Percentiles rank a stretch among this genome's conserved stretches.
Evolutionary conservation across 257 asterid genomes (phyloP).

Genomic region (Scutellaria baicalensis): DNA sequence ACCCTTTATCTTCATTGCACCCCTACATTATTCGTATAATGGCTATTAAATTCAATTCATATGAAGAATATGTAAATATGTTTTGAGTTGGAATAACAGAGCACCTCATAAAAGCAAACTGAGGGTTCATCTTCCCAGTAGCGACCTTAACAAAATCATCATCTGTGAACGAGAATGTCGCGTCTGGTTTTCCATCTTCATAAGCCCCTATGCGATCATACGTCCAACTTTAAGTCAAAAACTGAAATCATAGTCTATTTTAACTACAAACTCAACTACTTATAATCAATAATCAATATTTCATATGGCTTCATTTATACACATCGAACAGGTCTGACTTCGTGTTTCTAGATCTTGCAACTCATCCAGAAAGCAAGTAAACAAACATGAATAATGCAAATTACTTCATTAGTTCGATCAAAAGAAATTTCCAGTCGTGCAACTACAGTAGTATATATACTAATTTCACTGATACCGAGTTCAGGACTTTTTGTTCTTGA

Average conservation of each 20-base stretch:
- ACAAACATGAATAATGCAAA: neutral
- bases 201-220: slow-evolving; percentile 41
- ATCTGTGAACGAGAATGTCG: slow-evolving; percentile 88
- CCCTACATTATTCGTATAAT: slow-evolving; percentile 35
- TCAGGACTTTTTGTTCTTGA: neutral
- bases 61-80: neutral
- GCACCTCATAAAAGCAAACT: slow-evolving; percentile 67
- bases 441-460: slow-evolving; percentile 11
- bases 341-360: neutral
- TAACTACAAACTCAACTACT: neutral
- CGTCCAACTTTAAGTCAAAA: neutral
- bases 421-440: neutral
- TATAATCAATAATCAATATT: slow-evolving; percentile 23
- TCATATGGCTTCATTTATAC: slow-evolving; percentile 32
- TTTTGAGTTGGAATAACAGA: slow-evolving; percentile 3
- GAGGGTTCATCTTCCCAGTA: slow-evolving; percentile 50
- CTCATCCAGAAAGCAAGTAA: neutral
- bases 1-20: slow-evolving; percentile 84
- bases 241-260: neutral
- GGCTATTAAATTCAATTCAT: neutral
- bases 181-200: slow-evolving; percentile 93
- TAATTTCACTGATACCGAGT: neutral
- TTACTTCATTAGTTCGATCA: neutral
- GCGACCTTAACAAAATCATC: slow-evolving; percentile 50
- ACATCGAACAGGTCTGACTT: neutral